Evolutionary conservation across 2,329 filamentous ascomycete genomes (phyloP), one percentile per base, ranked within the genome.

Genomic region (Beauveria australis): DNA sequence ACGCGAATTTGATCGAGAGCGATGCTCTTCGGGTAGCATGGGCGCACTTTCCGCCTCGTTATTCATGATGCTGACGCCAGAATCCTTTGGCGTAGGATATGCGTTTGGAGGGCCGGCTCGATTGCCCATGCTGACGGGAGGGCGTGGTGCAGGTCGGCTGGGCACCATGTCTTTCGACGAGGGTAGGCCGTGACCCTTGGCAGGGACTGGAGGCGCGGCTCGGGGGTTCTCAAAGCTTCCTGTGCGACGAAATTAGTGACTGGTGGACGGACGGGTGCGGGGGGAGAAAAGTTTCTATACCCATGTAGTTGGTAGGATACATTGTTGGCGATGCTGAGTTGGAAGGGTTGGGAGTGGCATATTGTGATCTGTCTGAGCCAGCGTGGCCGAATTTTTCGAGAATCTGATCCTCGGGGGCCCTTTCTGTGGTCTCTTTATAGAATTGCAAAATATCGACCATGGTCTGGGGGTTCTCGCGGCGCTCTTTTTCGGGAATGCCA

Each of bases 211-310:
- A 64, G 94, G 94, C 44, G 94, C 90, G 19, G 93, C 90, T 70
- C 94, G 85, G 53, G 94, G 94, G 71, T 99, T 97, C 77, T 97
- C 94, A 75, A 97, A 99, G 78, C 91, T 97, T 71, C 91, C 89
- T 81, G 41, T 26, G 37, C 14, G 53, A 46, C 24, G 30, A 24
- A 8, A 14, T 62, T 53, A 62, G 60, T 6, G 3, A 24, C 18
- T 37, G 24, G 19, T 22, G 8, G n/a, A 18, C 30, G 8, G n/a
- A 18, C 30, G 12, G 28, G 26, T 16, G 19, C 8, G 6, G 22
- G 3, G 3, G 10, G 26, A 18, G 40, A 0, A 10, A 26, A 7
- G 4, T 3, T 5, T 16, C 22, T 75, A 81, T 82, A 76, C 80
- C 78, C 70, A 78, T 78, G 73, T 82, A 84, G 64, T 76, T 80